Evolutionary conservation across 2,329 filamentous ascomycete species (phyloP), one percentile per base, ranked within the genome.

Genomic region (Cyanodermella asteris): DNA sequence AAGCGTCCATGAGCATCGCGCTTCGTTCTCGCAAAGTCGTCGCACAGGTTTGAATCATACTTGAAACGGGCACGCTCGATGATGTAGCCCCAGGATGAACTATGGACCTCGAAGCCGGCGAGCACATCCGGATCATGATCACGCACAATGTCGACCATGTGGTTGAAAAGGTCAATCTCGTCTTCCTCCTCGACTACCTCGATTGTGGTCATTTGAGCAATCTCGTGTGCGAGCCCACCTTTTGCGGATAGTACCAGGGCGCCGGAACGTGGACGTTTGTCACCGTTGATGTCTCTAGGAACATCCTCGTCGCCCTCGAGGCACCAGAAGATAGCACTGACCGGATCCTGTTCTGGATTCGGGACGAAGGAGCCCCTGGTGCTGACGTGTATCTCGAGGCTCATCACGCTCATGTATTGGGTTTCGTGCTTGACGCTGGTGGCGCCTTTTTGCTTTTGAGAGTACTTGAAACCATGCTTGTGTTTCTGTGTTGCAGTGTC

Each of bases 381-480:
- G 37, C 91, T 91, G 32, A 90, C 73, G 42, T 97, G 87, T 4
- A 94, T 53, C 43, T 97, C 87, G 5, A 97, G 49, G 36, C 81
- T 90, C 77, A 97, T 82, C 11, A 74, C 80, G 36, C 77, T 91
- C 87, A 97, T 94, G 44, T 91, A 91, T 37, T 87, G 76, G 3
- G 68, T 70, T 44, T 90, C 78, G 35, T 84, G 76, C 39, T 78
- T 66, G 11, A 90, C 69, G 35, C 70, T 80, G 0, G 72, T 75
- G 2, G 71, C 71, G n/a, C n/a, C n/a, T 35, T 69, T 66, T 32
- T 63, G 60, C 40, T 71, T 76, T 36, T 82, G 80, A 0, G 74
- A 80, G 44, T 76, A 91, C 42, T 82, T 87, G 54, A 82, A 84
- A 0, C 74, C 78, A 42, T 84, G 61, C 31, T 66, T 72, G 38